Conservation (phyloP, 1,284 basidiomycete species). For the Irpex lacteus region DNA sequence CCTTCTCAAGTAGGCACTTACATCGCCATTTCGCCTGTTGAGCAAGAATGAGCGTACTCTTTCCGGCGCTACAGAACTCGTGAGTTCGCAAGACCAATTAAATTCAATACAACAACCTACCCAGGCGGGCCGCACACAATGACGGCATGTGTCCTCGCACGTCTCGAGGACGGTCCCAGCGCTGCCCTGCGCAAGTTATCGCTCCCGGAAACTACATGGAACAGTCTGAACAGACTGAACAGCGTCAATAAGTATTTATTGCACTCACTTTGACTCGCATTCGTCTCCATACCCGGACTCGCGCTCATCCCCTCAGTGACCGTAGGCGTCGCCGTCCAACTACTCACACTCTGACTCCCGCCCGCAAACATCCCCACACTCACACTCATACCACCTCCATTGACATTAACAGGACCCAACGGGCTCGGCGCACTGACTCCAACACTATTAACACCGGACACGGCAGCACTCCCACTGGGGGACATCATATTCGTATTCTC, state of each 20-base stretch:
- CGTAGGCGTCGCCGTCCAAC: background rate
- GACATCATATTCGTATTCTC: slow-evolving; percentile 25
- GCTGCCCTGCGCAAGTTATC: slow-evolving; percentile 44
- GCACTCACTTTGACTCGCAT: slow-evolving; percentile 13
- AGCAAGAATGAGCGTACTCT: slow-evolving; percentile 64
- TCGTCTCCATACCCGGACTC: slow-evolving; percentile 2
- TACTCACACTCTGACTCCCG: background rate
- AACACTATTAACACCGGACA: background rate
- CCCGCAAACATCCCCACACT: background rate
- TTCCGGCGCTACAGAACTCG: slow-evolving; percentile 49
- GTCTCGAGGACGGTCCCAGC: slow-evolving; percentile 37
- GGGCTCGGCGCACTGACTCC: slow-evolving; percentile 7
- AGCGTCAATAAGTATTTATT: background rate
- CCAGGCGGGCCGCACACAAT: slow-evolving; percentile 64
- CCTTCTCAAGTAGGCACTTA: slow-evolving; percentile 26
- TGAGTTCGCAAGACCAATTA: slow-evolving; percentile 3
- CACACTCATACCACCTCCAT: background rate
- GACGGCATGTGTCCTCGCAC: slow-evolving; percentile 53
- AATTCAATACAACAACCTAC: slow-evolving; percentile 31
- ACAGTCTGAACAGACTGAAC: slow-evolving; percentile 22
- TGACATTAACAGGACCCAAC: background rate
- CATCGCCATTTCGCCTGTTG: slow-evolving; percentile 71
- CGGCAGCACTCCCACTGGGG: slow-evolving; percentile 5
- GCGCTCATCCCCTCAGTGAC: background rate
- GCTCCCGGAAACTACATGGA: slow-evolving; percentile 23